Evolutionary conservation across 768 basidiomycete species (phyloP), one percentile per base, ranked within the genome.

Genomic region (Tylopilus intermedius): DNA sequence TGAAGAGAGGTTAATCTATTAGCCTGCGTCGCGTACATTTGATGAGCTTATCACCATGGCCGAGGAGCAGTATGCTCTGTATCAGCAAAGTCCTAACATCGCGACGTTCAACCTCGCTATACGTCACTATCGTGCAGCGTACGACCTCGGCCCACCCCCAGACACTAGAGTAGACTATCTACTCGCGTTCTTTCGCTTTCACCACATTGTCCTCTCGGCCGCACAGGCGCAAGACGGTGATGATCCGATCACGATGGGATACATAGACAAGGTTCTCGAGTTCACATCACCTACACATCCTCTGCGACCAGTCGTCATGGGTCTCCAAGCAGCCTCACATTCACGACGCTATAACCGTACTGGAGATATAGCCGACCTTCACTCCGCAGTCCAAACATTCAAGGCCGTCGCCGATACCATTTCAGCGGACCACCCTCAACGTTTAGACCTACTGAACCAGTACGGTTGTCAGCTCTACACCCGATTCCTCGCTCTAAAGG

Each of bases 21-120:
- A 55, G 57, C 15, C 53, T 33, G 35, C 13, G 11, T 49, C 42
- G 7, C 77, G 73, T 55, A 73, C 30, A 3, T 61, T 62, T 15
- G 49, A 53, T n/a, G 51, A 47, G 6, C 42, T 58, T 14, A 49
- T 61, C 8, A 39, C 26, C 35, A 43, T 50, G 14, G 61, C 51
- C 5, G 52, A 58, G 11, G 42, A 55, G 30, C 54, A 56, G 4
- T 15, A 39, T 50, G 38, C 39, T 2, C 13, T 47, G 35, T 61
- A 62, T 49, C 32, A 49, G 18, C 47, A 47, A 18, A 40, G 26
- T 42, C 37, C n/a, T 15, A 51, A 59, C 35, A 13, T 7, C 10
- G 32, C 15, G 26, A 7, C 44, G 5, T 55, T 56, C 24, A 53
- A 59, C 41, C 47, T 47, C 26, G 58, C 55, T 10, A 51, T 50